These are phyloP conservation scores for Leccinum truebloodii DNA, from an alignment of 768 basidiomycete genomes.

Conservation along the genomic window DNA sequence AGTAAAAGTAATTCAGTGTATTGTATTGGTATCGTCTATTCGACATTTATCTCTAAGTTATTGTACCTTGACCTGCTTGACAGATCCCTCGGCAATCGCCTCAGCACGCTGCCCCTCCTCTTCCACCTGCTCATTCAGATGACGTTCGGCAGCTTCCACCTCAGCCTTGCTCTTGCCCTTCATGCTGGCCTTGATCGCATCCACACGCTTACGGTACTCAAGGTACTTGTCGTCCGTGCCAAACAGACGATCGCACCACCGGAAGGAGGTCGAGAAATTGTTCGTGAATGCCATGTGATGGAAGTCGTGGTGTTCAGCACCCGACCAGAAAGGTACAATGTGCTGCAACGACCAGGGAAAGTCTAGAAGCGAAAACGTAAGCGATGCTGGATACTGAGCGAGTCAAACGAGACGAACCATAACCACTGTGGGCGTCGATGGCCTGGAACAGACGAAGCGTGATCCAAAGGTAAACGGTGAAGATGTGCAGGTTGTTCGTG, in stretches of 20 bases:
- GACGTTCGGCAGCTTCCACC: constrained; percentile 54
- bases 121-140: constrained; percentile 69
- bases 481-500: constrained; percentile 74
- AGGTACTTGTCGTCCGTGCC: constrained; percentile 92
- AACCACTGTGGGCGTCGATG: constrained; percentile 95
- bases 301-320: constrained; percentile 97
- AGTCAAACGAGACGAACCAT: constrained; percentile 55
- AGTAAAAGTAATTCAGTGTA: constrained; percentile 3
- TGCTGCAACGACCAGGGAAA: constrained; percentile 98
- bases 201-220: constrained; percentile 69
- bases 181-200: constrained; percentile 58
- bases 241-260: constrained; percentile 88
- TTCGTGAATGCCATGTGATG: constrained; percentile 97
- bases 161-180: constrained; percentile 56
- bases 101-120: constrained; percentile 72
- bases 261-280: constrained; percentile 93
- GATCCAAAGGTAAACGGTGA: constrained; percentile 95
- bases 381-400: not conserved
- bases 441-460: constrained; percentile 94
- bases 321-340: constrained; percentile 94
- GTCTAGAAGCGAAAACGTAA: constrained; percentile 44
- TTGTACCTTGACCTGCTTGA: constrained; percentile 31
- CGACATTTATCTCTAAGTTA: constrained; percentile 4
- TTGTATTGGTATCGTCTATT: not conserved
- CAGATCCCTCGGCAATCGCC: constrained; percentile 47